Percentiles rank a stretch among this genome's conserved stretches.
These are phyloP conservation scores for Ustilago vetiveriae DNA, from an alignment of 1,284 basidiomycete genomes.

Conservation along the genomic window DNA sequence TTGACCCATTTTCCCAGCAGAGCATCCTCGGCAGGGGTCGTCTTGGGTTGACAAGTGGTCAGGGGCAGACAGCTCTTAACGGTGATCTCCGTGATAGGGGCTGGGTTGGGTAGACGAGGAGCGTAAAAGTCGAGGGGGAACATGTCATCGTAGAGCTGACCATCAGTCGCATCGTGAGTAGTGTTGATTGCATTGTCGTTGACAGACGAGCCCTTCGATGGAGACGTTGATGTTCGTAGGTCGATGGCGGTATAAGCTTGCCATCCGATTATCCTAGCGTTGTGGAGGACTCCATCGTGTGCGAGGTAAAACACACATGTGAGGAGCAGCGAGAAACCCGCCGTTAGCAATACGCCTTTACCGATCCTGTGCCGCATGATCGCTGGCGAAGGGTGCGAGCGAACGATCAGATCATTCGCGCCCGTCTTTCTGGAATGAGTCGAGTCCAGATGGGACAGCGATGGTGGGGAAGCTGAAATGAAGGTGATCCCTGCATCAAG, in stretches of 20 bases:
- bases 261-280: slow-evolving; percentile 43
- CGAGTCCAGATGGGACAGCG: neutral
- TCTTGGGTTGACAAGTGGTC: slow-evolving; percentile 75
- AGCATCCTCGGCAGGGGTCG: slow-evolving; percentile 78
- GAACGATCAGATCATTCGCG: neutral
- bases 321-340: slow-evolving; percentile 36
- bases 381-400: neutral
- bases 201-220: slow-evolving; percentile 2
- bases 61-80: slow-evolving; percentile 77
- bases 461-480: neutral
- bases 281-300: slow-evolving; percentile 32
- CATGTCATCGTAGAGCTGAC: slow-evolving; percentile 24
- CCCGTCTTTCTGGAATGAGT: neutral
- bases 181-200: neutral
- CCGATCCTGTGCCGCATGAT: slow-evolving; percentile 31
- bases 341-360: slow-evolving; percentile 32
- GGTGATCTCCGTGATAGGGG: slow-evolving; percentile 76
- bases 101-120: slow-evolving; percentile 54
- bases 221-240: slow-evolving; percentile 2
- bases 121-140: slow-evolving; percentile 58
- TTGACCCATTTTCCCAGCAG: slow-evolving; percentile 87
- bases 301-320: slow-evolving; percentile 46
- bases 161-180: neutral
- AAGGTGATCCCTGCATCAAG: neutral
- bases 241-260: slow-evolving; percentile 42